Percentiles rank a stretch among this genome's conserved stretches.
Conservation (phyloP, 2,329 filamentous ascomycete species). For the Tolypocladium amazonense region DNA sequence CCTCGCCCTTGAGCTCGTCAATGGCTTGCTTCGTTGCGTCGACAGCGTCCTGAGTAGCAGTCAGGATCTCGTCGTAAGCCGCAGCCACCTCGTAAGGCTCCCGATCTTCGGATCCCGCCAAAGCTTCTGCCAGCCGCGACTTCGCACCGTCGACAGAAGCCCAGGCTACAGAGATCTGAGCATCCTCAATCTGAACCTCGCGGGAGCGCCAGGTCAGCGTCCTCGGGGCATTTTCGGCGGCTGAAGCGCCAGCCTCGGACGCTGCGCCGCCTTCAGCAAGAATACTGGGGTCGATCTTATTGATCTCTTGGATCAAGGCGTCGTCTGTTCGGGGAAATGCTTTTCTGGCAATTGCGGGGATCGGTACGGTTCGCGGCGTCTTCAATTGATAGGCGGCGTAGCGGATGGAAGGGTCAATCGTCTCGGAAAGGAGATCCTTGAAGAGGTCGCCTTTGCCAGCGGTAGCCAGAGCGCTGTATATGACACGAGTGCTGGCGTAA, state of each 20-base stretch:
- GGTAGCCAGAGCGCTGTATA: conserved; percentile 67
- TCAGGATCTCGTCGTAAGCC: conserved; percentile 84
- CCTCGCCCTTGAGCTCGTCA: conserved; percentile 77
- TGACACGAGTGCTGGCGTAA: conserved; percentile 67
- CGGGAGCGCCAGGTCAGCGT: conserved; percentile 79
- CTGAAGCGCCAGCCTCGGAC: conserved; percentile 37
- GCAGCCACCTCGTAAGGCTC: conserved; percentile 61
- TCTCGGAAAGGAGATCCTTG: conserved; percentile 76
- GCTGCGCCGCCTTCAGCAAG: conserved; percentile 44
- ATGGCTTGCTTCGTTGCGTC: conserved; percentile 91
- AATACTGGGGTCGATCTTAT: conserved; percentile 57
- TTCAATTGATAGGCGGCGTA: conserved; percentile 91
- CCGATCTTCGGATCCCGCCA: conserved; percentile 31
- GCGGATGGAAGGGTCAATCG: conserved; percentile 84
- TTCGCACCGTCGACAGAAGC: conserved; percentile 53
- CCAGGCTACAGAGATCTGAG: conserved; percentile 78
- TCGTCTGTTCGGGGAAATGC: conserved; percentile 61
- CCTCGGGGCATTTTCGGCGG: conserved; percentile 50
- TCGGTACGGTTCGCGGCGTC: conserved; percentile 73
- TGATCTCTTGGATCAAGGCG: conserved; percentile 54
- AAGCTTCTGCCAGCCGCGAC: conserved; percentile 33
- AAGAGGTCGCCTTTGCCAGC: conserved; percentile 58
- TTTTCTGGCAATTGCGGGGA: conserved; percentile 67
- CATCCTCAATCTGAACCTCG: conserved; percentile 83
- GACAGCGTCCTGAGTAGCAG: conserved; percentile 83